phyloP scores from a whole-genome alignment of 23 red algal species.

The Gracilaria domingensis region DNA sequence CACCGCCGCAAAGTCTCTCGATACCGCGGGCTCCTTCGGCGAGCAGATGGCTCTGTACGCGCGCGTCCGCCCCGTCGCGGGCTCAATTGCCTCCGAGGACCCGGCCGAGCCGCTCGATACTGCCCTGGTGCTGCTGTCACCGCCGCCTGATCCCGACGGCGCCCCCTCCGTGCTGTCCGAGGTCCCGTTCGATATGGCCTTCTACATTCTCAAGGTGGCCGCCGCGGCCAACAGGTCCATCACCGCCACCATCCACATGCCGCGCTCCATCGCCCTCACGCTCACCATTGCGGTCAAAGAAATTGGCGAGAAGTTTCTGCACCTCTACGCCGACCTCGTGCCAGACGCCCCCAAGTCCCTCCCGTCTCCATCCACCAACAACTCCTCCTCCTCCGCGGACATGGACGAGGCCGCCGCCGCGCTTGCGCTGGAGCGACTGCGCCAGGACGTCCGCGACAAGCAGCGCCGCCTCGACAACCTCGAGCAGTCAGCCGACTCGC shows the following conservation, averaged over 20 bases:
- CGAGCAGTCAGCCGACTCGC: conserved; percentile 34
- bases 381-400: conserved; percentile 4
- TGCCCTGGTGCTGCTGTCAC: conserved; percentile 20
- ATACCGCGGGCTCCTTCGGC: conserved; percentile 11
- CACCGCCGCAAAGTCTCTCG: conserved; percentile 35
- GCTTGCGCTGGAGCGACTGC: conserved; percentile 54
- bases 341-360: background rate
- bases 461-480: conserved; percentile 46
- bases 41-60: conserved; percentile 58
- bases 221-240: conserved; percentile 12
- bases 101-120: conserved; percentile 56
- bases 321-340: conserved; percentile 11
- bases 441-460: conserved; percentile 39
- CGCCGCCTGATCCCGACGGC: background rate
- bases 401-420: conserved; percentile 45
- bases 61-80: background rate
- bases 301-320: conserved; percentile 65
- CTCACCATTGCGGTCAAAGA: conserved; percentile 55
- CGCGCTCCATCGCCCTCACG: conserved; percentile 16
- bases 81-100: conserved; percentile 34
- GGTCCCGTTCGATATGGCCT: conserved; percentile 47
- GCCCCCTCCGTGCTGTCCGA: conserved; percentile 3
- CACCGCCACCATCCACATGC: conserved; percentile 14
- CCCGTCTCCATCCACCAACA: background rate
- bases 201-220: conserved; percentile 36